These are phyloP conservation scores for Stemphylium lycopersici DNA, from an alignment of 2,329 filamentous ascomycete species.

Conservation along the genomic window DNA sequence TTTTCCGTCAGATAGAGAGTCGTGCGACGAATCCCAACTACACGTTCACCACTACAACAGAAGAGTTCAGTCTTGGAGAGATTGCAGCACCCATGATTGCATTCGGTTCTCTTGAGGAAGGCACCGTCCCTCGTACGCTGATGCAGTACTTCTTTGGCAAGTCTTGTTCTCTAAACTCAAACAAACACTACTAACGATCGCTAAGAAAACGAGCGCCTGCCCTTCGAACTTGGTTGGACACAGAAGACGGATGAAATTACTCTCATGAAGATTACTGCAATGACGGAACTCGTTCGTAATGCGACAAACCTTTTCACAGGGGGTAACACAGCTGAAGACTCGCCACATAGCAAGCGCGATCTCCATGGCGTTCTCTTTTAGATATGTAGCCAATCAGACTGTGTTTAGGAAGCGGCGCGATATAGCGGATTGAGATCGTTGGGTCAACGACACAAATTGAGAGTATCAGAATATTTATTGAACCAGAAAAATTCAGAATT, in stretches of 20 bases:
- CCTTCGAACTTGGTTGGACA: constrained; percentile 51
- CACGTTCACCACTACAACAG: constrained; percentile 51
- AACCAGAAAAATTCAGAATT: too few species aligned
- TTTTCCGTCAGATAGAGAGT: constrained; percentile 54
- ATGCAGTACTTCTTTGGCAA: constrained; percentile 58
- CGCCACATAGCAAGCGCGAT: background rate
- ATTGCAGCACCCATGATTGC: constrained; percentile 58
- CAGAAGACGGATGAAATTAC: constrained; percentile 21
- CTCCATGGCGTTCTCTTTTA: constrained; percentile 1
- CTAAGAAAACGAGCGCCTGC: constrained; percentile 53
- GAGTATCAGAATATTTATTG: too few species aligned
- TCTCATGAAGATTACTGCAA: constrained; percentile 15
- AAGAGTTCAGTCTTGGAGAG: constrained; percentile 59
- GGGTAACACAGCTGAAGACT: background rate
- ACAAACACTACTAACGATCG: background rate
- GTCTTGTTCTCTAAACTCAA: constrained; percentile 7
- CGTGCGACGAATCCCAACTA: constrained; percentile 58
- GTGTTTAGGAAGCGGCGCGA: too few species aligned
- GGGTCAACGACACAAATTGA: too few species aligned
- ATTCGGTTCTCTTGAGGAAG: constrained; percentile 54
- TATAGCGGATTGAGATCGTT: too few species aligned
- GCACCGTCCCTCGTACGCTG: constrained; percentile 49
- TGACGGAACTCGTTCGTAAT: constrained; percentile 14
- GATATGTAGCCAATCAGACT: background rate
- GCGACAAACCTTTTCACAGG: constrained; percentile 15